phyloP scores from a whole-genome alignment of 192 early-diverging fungal genomes.

The Obelidium mucronatum region DNA sequence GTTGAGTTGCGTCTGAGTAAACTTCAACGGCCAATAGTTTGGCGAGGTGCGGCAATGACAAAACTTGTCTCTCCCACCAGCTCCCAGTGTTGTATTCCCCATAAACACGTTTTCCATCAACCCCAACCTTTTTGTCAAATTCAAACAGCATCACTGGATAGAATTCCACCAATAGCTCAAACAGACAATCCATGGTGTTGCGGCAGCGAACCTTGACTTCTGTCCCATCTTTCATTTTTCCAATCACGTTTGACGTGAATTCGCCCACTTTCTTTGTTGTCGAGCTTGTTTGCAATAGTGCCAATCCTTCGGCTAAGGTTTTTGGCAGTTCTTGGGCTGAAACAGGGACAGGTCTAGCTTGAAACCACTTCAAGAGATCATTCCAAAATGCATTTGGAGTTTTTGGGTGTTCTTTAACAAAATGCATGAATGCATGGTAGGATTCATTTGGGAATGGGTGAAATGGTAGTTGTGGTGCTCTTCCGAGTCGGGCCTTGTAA shows the following conservation, averaged over 20 bases:
- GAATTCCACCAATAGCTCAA: neutral
- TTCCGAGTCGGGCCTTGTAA: neutral
- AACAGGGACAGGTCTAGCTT: neutral
- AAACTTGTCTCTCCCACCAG: neutral
- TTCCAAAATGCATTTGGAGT: neutral
- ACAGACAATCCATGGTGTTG: neutral
- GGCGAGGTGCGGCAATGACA: neutral
- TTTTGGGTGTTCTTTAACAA: neutral
- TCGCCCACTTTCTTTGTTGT: neutral
- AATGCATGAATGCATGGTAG: neutral
- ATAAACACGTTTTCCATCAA: neutral
- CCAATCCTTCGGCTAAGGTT: neutral
- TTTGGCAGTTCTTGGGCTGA: neutral
- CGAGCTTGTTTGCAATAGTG: neutral
- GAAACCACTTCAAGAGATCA: neutral
- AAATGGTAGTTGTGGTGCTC: no score
- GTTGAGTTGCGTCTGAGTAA: neutral
- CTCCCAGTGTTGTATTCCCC: slow-evolving; percentile 6
- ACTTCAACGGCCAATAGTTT: slow-evolving; percentile 3
- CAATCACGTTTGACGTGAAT: neutral
- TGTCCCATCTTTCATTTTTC: neutral
- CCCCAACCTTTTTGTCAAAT: neutral
- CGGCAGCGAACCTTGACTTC: neutral
- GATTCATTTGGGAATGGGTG: slow-evolving; percentile 1
- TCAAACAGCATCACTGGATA: neutral